Percentiles rank a stretch among this genome's conserved stretches.
These are phyloP conservation scores for Chalciporus sp. DNA, from an alignment of 1,284 basidiomycete species.

Conservation along the genomic window DNA sequence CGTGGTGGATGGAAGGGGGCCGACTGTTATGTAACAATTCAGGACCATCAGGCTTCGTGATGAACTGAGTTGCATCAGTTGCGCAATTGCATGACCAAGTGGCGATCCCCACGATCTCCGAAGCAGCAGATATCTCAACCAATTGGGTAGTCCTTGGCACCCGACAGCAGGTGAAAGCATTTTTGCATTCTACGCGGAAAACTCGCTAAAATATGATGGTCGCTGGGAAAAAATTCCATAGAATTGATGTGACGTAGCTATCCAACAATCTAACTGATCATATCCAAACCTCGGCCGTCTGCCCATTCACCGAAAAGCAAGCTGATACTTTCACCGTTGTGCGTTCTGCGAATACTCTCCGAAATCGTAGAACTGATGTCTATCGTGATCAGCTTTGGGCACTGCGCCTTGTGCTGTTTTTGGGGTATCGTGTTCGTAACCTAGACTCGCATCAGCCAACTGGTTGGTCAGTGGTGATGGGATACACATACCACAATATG, in stretches of 20 bases:
- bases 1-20: too few relatives aligned
- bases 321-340: conserved; percentile 93
- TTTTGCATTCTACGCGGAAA: too few relatives aligned
- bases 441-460: conserved; percentile 31
- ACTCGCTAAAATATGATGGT: not conserved
- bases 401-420: conserved; percentile 52
- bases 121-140: too few relatives aligned
- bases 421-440: conserved; percentile 83
- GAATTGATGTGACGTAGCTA: not conserved
- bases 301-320: conserved; percentile 81
- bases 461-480: not conserved
- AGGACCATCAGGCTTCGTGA: too few relatives aligned
- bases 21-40: not conserved
- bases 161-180: too few relatives aligned
- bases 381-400: conserved; percentile 71
- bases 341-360: conserved; percentile 94
- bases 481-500: conserved; percentile 81
- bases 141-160: too few relatives aligned
- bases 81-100: not conserved
- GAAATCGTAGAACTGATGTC: conserved; percentile 92
- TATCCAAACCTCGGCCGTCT: conserved; percentile 47
- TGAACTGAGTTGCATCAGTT: not conserved
- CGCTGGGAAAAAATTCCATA: not conserved
- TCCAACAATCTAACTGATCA: conserved; percentile 28
- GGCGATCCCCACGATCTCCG: not conserved